These are phyloP conservation scores for Cyclotella sp. DNA, from an alignment of 108 stramenopile species.

Conservation along the genomic window DNA sequence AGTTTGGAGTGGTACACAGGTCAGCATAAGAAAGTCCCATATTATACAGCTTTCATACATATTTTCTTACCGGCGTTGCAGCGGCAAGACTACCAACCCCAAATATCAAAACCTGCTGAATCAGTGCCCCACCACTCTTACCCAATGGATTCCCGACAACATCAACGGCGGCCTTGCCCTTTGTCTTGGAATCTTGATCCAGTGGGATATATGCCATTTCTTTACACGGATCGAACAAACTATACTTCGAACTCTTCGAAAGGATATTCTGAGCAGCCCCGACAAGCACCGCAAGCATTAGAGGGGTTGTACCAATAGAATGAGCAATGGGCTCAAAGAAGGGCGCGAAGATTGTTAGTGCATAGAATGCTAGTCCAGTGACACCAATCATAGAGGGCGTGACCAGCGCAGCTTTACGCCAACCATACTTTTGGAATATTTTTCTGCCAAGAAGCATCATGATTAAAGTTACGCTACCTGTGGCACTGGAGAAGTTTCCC, in stretches of 20 bases:
- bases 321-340: slow-evolving; percentile 65
- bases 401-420: slow-evolving; percentile 91
- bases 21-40: too few species aligned
- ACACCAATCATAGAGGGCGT: slow-evolving; percentile 95
- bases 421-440: slow-evolving; percentile 94
- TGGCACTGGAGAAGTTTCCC: slow-evolving; percentile 97
- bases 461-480: slow-evolving; percentile 92
- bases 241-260: slow-evolving; percentile 95
- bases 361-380: slow-evolving; percentile 93
- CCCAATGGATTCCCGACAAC: slow-evolving; percentile 98
- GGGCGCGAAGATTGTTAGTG: slow-evolving; percentile 80
- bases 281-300: slow-evolving; percentile 95
- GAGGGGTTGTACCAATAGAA: slow-evolving; percentile 88
- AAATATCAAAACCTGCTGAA: slow-evolving; percentile 94
- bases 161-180: slow-evolving; percentile 99
- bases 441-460: slow-evolving; percentile 97
- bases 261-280: slow-evolving; percentile 97
- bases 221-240: slow-evolving; percentile 98
- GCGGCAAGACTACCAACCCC: slow-evolving; percentile 90
- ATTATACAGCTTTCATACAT: too few species aligned
- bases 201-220: slow-evolving; percentile 99
- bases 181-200: slow-evolving; percentile 96
- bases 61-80: slow-evolving; percentile 89
- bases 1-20: too few species aligned
- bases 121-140: slow-evolving; percentile 95